These are phyloP conservation scores for Globisporangium alternatum DNA, from an alignment of 352 stramenopile species.

Conservation along the genomic window DNA sequence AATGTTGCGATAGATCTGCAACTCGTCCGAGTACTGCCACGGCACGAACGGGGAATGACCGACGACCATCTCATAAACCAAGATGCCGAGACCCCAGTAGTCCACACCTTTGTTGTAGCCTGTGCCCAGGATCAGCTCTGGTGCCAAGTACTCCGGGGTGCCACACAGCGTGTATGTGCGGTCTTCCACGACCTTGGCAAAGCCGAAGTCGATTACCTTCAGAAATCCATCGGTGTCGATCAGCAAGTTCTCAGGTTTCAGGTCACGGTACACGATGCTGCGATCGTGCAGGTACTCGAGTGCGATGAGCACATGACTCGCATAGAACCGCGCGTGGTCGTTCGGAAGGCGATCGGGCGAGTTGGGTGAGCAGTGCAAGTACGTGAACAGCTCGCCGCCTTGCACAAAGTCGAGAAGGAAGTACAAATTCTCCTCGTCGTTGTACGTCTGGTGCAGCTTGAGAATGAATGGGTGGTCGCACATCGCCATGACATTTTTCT, in stretches of 20 bases:
- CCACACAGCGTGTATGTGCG: slow-evolving; percentile 66
- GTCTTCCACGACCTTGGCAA: slow-evolving; percentile 75
- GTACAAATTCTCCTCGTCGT: slow-evolving; percentile 59
- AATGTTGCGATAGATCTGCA: slow-evolving; percentile 96
- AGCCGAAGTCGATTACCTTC: slow-evolving; percentile 67
- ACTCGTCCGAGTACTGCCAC: slow-evolving; percentile 80
- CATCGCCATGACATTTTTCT: slow-evolving; percentile 95
- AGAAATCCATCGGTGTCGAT: slow-evolving; percentile 70
- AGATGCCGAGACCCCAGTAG: slow-evolving; percentile 76
- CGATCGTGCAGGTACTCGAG: slow-evolving; percentile 58
- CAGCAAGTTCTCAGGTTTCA: slow-evolving; percentile 79
- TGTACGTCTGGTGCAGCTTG: slow-evolving; percentile 94
- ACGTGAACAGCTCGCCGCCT: slow-evolving; percentile 93
- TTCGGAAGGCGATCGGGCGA: slow-evolving; percentile 67
- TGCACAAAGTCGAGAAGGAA: slow-evolving; percentile 60
- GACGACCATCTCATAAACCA: slow-evolving; percentile 76
- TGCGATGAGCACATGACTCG: slow-evolving; percentile 63
- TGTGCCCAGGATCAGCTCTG: slow-evolving; percentile 69
- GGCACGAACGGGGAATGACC: slow-evolving; percentile 67
- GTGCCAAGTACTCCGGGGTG: slow-evolving; percentile 74
- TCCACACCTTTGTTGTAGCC: slow-evolving; percentile 70
- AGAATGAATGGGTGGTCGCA: slow-evolving; percentile 97
- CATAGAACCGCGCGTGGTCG: slow-evolving; percentile 65
- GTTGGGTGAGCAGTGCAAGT: slow-evolving; percentile 80
- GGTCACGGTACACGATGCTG: slow-evolving; percentile 72